These are phyloP conservation scores for Eucalyptus polyanthemos DNA, from an alignment of 345 rosid genomes.

Conservation along the genomic window DNA sequence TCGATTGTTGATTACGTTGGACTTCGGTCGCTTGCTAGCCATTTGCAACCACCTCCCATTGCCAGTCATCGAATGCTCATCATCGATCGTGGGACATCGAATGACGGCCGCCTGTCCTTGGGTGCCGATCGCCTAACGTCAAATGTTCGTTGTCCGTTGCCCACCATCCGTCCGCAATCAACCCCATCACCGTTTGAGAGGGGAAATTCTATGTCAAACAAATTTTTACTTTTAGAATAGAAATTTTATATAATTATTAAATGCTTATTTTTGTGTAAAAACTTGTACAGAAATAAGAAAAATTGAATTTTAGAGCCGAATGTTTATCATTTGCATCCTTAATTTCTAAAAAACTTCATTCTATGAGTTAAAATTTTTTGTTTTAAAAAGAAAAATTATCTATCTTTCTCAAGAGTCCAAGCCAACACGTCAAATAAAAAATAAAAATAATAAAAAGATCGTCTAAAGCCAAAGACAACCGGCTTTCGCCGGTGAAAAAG, in stretches of 20 bases:
- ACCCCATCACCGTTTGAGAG: fast-evolving
- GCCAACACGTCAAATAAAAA: background rate
- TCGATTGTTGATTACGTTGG: too few relatives aligned
- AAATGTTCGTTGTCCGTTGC: fast-evolving
- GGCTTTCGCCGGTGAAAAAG: background rate
- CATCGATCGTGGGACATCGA: too few relatives aligned
- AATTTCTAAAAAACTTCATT: too few relatives aligned
- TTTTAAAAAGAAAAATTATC: background rate
- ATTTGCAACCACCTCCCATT: too few relatives aligned
- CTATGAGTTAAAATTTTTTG: too few relatives aligned
- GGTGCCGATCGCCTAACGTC: fast-evolving
- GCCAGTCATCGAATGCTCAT: too few relatives aligned
- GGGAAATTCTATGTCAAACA: fast-evolving
- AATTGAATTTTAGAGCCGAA: fast-evolving
- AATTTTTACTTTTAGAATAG: fast-evolving
- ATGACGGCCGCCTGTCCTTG: fast-evolving
- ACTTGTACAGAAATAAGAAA: fast-evolving
- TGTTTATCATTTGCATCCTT: fast-evolving
- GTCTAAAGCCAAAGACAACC: background rate
- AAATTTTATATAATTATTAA: too few relatives aligned
- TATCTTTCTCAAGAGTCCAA: background rate
- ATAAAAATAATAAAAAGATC: background rate
- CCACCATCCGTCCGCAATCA: fast-evolving
- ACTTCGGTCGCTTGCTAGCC: too few relatives aligned
- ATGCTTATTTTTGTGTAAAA: fast-evolving